phyloP scores from a whole-genome alignment of 768 basidiomycete species.

The Harrya chromipes region DNA sequence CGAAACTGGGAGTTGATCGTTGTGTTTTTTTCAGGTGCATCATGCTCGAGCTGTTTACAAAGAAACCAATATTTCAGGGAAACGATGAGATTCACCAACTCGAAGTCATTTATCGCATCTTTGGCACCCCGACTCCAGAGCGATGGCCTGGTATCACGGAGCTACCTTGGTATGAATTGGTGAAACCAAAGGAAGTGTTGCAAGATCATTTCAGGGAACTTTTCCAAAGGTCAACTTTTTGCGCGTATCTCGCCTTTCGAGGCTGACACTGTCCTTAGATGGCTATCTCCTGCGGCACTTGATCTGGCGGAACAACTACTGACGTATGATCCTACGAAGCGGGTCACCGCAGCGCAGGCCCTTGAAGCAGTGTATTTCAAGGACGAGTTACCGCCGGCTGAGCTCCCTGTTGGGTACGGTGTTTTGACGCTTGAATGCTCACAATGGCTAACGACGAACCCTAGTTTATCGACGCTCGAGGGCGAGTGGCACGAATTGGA shows the following conservation, averaged over 20 bases:
- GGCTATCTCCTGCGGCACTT: constrained; percentile 81
- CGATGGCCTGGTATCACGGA: constrained; percentile 81
- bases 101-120: constrained; percentile 84
- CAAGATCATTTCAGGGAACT: constrained; percentile 76
- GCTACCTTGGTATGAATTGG: constrained; percentile 98
- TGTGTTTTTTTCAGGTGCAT: constrained; percentile 66
- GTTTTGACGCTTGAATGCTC: not conserved
- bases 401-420: constrained; percentile 73
- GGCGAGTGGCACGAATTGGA: constrained; percentile 99
- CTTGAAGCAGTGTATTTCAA: constrained; percentile 83
- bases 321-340: constrained; percentile 72
- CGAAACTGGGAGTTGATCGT: not conserved
- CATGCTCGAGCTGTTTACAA: constrained; percentile 95
- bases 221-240: constrained; percentile 72
- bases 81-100: constrained; percentile 97
- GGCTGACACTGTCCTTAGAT: constrained; percentile 42
- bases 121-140: constrained; percentile 83
- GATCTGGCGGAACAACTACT: constrained; percentile 85
- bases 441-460: constrained; percentile 2
- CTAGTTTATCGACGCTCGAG: constrained; percentile 72
- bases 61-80: constrained; percentile 97
- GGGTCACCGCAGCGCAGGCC: constrained; percentile 78
- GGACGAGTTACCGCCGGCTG: constrained; percentile 69
- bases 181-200: constrained; percentile 78
- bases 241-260: not conserved